phyloP scores from a whole-genome alignment of 2,329 filamentous ascomycete genomes.

The Diaporthe sp. region DNA sequence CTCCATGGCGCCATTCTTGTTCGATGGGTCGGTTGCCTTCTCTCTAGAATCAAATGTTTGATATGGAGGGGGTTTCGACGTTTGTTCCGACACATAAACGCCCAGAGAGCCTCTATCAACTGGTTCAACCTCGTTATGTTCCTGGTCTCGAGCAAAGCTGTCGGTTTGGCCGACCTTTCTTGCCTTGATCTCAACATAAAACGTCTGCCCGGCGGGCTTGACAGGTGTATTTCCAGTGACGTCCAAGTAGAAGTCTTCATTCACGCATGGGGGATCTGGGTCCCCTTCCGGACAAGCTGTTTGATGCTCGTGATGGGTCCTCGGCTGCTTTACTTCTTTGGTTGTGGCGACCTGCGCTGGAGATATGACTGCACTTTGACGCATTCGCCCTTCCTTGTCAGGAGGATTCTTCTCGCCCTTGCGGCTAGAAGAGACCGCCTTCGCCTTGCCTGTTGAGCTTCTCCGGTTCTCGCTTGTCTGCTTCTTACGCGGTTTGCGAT shows the following conservation, averaged over 20 bases:
- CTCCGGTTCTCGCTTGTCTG: neutral
- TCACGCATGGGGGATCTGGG: neutral
- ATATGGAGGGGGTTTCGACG: neutral
- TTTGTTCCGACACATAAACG: neutral
- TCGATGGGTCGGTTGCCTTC: neutral
- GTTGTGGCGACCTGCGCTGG: neutral
- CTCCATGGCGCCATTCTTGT: neutral
- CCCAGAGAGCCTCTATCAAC: neutral
- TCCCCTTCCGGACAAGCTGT: neutral
- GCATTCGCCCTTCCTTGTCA: neutral
- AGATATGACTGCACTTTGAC: neutral
- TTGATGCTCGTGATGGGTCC: neutral
- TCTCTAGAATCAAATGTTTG: neutral
- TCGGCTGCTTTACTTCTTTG: neutral
- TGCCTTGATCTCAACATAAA: slow-evolving; percentile 36
- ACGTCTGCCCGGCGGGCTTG: slow-evolving; percentile 9
- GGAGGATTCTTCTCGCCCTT: too few relatives aligned
- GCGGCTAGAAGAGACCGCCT: neutral
- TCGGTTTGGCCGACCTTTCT: neutral
- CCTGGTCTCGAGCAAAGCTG: neutral
- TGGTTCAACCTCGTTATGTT: neutral
- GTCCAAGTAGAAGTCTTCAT: slow-evolving; percentile 29
- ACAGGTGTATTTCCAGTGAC: slow-evolving; percentile 6
- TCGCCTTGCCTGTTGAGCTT: neutral
- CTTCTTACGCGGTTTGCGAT: neutral